Percentiles rank a stretch among this genome's conserved stretches.
phyloP scores from a whole-genome alignment of 2,329 filamentous ascomycete species.

The Fusarium palustre region DNA sequence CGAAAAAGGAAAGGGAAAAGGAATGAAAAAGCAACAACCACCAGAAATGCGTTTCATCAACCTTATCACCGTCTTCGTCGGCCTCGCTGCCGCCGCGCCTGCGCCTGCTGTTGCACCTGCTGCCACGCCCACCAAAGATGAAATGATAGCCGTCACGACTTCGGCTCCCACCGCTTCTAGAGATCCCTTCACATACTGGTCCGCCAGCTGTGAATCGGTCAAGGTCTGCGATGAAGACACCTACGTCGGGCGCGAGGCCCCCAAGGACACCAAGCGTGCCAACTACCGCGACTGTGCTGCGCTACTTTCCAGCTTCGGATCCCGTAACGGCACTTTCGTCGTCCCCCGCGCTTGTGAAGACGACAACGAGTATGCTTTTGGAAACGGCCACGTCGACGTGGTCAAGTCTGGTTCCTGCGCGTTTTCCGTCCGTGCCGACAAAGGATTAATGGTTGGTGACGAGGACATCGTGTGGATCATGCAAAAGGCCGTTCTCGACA shows the following conservation, averaged over 20 bases:
- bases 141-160: conserved; percentile 40
- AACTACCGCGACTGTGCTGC: conserved; percentile 50
- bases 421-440: conserved; percentile 44
- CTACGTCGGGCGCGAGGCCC: conserved; percentile 34
- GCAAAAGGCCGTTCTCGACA: conserved; percentile 30
- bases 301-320: conserved; percentile 48
- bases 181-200: conserved; percentile 43
- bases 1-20: background rate
- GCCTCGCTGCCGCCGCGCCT: conserved; percentile 35
- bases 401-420: conserved; percentile 45
- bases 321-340: conserved; percentile 49
- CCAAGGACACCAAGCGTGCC: conserved; percentile 40
- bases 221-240: conserved; percentile 47
- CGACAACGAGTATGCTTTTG: conserved; percentile 18
- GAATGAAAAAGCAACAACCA: background rate
- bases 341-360: conserved; percentile 33
- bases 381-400: conserved; percentile 39
- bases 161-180: conserved; percentile 9
- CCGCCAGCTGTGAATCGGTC: conserved; percentile 37
- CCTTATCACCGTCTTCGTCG: conserved; percentile 21
- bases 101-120: conserved; percentile 8
- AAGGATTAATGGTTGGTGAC: conserved; percentile 27
- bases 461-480: conserved; percentile 35
- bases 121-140: conserved; percentile 6
- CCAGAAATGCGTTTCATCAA: conserved; percentile 33